Conservation (phyloP, 2,329 filamentous ascomycete genomes). For the Polytolypa hystricis region DNA sequence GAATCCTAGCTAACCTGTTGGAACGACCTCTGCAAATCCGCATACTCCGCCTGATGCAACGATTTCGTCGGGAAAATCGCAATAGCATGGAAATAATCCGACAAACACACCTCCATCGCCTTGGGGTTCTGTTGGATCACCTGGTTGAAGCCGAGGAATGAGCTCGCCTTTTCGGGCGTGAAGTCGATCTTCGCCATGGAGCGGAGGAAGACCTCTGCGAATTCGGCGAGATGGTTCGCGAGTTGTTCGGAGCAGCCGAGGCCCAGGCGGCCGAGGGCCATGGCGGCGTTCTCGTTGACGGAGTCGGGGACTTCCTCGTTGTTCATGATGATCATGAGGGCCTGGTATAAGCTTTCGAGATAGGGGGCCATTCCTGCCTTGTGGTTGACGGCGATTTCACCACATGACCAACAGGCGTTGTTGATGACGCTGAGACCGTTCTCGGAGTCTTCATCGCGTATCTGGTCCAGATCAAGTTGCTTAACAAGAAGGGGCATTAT, state of each 20-base stretch:
- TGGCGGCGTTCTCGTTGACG: constrained; percentile 85
- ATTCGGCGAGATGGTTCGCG: constrained; percentile 66
- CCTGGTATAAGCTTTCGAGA: constrained; percentile 63
- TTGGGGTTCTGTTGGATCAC: constrained; percentile 78
- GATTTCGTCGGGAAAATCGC: constrained; percentile 56
- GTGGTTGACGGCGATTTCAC: constrained; percentile 78
- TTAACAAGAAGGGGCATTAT: constrained; percentile 70
- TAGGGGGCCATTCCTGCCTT: constrained; percentile 63
- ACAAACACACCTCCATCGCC: constrained; percentile 77
- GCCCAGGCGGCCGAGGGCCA: constrained; percentile 79
- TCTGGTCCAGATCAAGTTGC: constrained; percentile 71
- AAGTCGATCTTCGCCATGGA: constrained; percentile 76
- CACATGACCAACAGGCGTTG: constrained; percentile 95
- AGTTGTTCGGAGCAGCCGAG: constrained; percentile 65
- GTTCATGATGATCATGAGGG: constrained; percentile 70
- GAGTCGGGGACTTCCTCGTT: constrained; percentile 78
- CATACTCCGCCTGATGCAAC: constrained; percentile 47
- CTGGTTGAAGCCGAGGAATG: constrained; percentile 79
- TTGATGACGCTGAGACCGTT: constrained; percentile 86
- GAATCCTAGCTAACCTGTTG: constrained; percentile 50
- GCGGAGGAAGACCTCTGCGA: constrained; percentile 69
- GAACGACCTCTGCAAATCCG: constrained; percentile 59
- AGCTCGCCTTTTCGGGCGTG: constrained; percentile 88
- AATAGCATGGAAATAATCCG: constrained; percentile 74
- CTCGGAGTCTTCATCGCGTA: constrained; percentile 70